Percentiles rank a stretch among this genome's conserved stretches.
Conservation (phyloP, 306 rosid genomes). For the Trichosanthes truncata region DNA sequence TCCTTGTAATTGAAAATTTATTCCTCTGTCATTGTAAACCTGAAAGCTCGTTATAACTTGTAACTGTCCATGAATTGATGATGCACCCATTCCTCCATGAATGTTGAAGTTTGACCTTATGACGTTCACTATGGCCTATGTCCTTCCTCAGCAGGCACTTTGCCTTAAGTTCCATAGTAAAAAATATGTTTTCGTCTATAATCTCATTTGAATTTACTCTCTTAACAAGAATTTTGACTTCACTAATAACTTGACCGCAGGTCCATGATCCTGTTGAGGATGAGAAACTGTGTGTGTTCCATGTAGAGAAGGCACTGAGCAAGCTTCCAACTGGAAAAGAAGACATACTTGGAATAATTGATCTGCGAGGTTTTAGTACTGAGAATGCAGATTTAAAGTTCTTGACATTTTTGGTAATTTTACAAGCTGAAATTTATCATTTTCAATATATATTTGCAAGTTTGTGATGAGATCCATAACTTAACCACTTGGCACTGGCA, state of each 20-base stretch:
- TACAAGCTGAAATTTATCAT: neutral
- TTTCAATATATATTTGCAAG: neutral
- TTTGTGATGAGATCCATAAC: neutral
- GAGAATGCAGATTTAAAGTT: conserved; percentile 67
- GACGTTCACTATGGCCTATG: neutral
- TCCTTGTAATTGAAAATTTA: neutral
- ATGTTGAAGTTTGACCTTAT: neutral
- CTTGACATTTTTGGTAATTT: conserved; percentile 67
- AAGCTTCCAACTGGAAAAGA: conserved; percentile 64
- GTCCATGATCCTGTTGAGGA: conserved; percentile 50
- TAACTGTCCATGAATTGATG: neutral
- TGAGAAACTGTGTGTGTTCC: conserved; percentile 65
- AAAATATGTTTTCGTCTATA: neutral
- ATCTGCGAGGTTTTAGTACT: conserved; percentile 68
- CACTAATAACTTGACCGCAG: conserved; percentile 28
- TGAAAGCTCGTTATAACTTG: neutral
- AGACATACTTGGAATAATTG: conserved; percentile 63
- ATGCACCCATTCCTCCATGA: neutral
- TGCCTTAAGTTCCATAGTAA: neutral
- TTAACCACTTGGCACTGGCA: neutral
- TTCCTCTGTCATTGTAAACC: neutral
- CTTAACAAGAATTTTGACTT: neutral
- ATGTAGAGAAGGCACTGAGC: conserved; percentile 73
- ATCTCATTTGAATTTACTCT: neutral
- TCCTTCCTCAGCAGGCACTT: neutral